Base-by-base conservation (phyloP, 495 filamentous ascomycete genomes). In the Hypoxylon subgilvum region DNA sequence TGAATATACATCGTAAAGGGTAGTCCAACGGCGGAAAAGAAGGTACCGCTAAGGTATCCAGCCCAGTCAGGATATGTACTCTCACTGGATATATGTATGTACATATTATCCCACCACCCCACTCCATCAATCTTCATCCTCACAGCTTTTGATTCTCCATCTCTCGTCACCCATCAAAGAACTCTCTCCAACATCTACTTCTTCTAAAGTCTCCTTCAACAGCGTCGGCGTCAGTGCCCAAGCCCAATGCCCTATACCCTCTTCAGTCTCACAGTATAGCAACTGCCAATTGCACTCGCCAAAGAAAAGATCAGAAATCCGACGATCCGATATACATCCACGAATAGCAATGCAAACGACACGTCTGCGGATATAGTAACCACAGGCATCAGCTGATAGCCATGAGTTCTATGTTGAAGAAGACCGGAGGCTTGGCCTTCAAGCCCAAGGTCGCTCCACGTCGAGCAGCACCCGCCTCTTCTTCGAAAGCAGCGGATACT, bases 341-440 rank as follows among this genome's bases (percentile, higher is more conserved):
- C n/a, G n/a, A n/a, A n/a, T 23, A 48, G 60, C 48, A 41, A 57
- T 63, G 59, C 36, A 43, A 18, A 35, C 16, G 18, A 54, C 22
- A 48, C 36, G 14, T 10, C 31, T 31, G 17, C 41, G 9, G 38
- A 17, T 18, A 63, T 50, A 63, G 52, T 44, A 41, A 41, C 41
- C 38, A 7, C 52, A 57, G 56, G 52, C 44, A 21, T 55, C 23
- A 39, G 57, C n/a, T n/a, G n/a, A n/a, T 30, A 59, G 44, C 41
- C 55, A 74, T 73, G 63, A 72, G 66, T 71, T 73, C 66, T 42
- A 76, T 80, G 74, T 47, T 79, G 52, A 78, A 75, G 49, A 76
- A 74, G 52, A 77, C 76, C 44, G 60, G 69, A 46, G 72, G 66
- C 57, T 64, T 70, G 59, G 67, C 61, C 67, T 76, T 78, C 59